Percentiles rank a stretch among this genome's conserved stretches.
phyloP scores from a whole-genome alignment of 2,329 filamentous ascomycete species.

The Trichocomaceae sp. region DNA sequence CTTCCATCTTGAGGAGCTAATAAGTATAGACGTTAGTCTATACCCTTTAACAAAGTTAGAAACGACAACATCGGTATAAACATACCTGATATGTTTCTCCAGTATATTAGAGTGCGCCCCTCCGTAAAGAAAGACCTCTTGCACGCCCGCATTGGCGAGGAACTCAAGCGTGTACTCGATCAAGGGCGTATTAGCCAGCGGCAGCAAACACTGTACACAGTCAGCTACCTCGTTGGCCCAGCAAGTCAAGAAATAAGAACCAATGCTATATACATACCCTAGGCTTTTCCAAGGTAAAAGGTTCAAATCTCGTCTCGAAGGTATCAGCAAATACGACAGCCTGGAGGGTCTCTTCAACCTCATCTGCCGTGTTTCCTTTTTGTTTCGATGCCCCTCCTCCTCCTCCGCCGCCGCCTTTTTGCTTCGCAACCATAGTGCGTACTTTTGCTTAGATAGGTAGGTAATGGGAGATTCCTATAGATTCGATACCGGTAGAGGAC shows the following conservation, averaged over 20 bases:
- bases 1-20: slow-evolving; percentile 64
- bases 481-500: neutral
- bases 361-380: slow-evolving; percentile 44
- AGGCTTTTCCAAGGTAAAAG: slow-evolving; percentile 81
- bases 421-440: slow-evolving; percentile 30
- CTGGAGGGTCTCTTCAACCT: slow-evolving; percentile 57
- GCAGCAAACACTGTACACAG: slow-evolving; percentile 68
- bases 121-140: slow-evolving; percentile 88
- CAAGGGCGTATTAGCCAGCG: slow-evolving; percentile 84
- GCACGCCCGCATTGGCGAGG: slow-evolving; percentile 88
- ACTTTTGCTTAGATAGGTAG: too few species aligned
- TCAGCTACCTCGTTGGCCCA: neutral
- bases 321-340: slow-evolving; percentile 74
- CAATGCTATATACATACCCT: slow-evolving; percentile 55
- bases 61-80: neutral
- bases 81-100: slow-evolving; percentile 70
- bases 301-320: slow-evolving; percentile 85
- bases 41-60: neutral
- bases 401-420: slow-evolving; percentile 18
- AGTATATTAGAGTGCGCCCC: slow-evolving; percentile 80
- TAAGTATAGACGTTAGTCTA: slow-evolving; percentile 14
- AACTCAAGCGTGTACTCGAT: slow-evolving; percentile 98
- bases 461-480: neutral
- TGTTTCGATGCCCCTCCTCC: slow-evolving; percentile 23
- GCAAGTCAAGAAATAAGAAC: neutral